Evolutionary conservation across 768 basidiomycete species (phyloP).

Genomic region (Suillus hirtellus): DNA sequence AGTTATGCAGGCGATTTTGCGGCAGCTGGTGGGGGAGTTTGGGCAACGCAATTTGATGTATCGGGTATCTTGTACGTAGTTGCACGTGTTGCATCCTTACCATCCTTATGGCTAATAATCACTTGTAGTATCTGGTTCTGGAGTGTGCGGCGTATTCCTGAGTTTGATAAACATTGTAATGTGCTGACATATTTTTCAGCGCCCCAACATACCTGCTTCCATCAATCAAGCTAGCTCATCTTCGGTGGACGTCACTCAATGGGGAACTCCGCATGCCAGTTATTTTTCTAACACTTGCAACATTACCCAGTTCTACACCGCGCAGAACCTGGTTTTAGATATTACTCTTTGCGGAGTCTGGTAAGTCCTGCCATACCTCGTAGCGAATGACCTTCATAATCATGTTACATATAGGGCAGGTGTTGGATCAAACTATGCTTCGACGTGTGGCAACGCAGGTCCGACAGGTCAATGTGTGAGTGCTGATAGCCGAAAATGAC

Average conservation of each 20-base stretch:
- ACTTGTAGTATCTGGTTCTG: constrained; percentile 48
- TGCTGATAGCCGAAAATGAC: constrained; percentile 6
- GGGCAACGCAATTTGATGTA: constrained; percentile 67
- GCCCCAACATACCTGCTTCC: constrained; percentile 37
- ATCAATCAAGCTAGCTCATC: constrained; percentile 34
- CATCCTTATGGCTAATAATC: constrained; percentile 8
- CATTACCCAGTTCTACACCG: constrained; percentile 44
- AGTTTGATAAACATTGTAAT: constrained; percentile 3
- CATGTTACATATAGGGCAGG: constrained; percentile 46
- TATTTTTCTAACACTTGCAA: constrained; percentile 44
- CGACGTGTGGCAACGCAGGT: constrained; percentile 41
- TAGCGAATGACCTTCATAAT: background rate
- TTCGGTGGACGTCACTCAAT: constrained; percentile 39
- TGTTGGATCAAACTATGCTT: constrained; percentile 39
- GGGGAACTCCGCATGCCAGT: constrained; percentile 47
- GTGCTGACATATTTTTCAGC: constrained; percentile 29
- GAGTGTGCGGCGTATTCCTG: constrained; percentile 36
- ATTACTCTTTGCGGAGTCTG: constrained; percentile 56
- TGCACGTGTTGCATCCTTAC: constrained; percentile 2
- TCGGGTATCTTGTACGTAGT: constrained; percentile 47
- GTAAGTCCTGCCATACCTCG: constrained; percentile 28
- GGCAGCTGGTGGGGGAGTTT: constrained; percentile 57
- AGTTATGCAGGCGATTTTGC: constrained; percentile 28
- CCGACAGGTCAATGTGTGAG: constrained; percentile 45
- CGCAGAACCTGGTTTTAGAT: constrained; percentile 53